Base-by-base conservation (phyloP, 2,329 filamentous ascomycete genomes). In the Tolypocladium endophyticum region DNA sequence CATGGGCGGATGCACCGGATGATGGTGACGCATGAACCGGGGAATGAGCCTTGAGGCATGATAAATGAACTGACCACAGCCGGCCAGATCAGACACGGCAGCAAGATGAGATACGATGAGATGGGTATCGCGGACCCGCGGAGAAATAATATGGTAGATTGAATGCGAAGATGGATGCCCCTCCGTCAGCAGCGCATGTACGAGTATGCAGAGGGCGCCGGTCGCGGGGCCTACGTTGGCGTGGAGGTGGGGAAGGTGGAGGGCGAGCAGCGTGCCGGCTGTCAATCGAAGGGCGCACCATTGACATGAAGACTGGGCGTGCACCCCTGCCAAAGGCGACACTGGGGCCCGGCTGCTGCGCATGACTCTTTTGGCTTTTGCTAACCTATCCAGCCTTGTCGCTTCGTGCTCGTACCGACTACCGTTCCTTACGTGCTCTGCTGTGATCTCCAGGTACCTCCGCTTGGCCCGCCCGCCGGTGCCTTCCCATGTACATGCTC, bases 201-300 rank as follows among this genome's bases (percentile, higher is more conserved):
- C 16, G 18, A 16, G 38, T 39, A 2, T 47, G 12, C 25, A 50
- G 45, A 50, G 14, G 45, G 45, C 45, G 45, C 25, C 45, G 45
- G 38, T 39, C 18, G 38, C 38, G 38, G 35, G 35, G 35, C 35
- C 35, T 36, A 14, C 14, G 38, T 11, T 45, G 23, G 47, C 47
- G 47, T 52, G 6, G 47, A 30, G 55, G 35, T 33, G 35, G 54
- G 20, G 23, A 18, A 35, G 23, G 54, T 14, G 54, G 39, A 16
- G 41, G 11, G 41, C 41, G 41, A 16, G 16, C 7, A n/a, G 16
- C 39, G 18, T n/a, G 39, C 39, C 16, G 39, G 20, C 30, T 65
- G 72, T 75, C 72, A 73, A 71, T 59, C 63, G 65, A 74, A 75
- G 73, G 73, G 73, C 73, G 73, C 66, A 66, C 57, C 65, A 69